phyloP scores from a whole-genome alignment of 306 rosid species.

The Vigna mungo region DNA sequence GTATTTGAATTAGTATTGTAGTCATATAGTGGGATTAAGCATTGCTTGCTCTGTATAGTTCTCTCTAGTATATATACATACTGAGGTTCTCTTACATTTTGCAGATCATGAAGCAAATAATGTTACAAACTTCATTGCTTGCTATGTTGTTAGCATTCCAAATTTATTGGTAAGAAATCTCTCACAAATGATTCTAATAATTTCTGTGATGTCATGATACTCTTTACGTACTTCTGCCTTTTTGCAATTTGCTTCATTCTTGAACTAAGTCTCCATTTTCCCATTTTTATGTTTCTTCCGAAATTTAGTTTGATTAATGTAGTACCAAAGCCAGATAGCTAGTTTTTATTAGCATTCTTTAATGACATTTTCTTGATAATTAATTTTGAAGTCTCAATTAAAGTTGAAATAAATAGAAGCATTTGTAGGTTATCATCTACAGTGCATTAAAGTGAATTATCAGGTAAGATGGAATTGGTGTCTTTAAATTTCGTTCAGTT shows the following conservation, averaged over 20 bases:
- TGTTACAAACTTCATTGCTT: slow-evolving; percentile 65
- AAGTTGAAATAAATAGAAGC: slow-evolving; percentile 22
- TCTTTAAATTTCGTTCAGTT: slow-evolving; percentile 15
- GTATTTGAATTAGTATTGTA: slow-evolving; percentile 31
- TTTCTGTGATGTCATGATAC: slow-evolving; percentile 47
- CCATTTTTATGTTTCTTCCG: slow-evolving; percentile 37
- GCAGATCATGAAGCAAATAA: slow-evolving; percentile 70
- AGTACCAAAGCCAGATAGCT: slow-evolving; percentile 33
- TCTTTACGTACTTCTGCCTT: slow-evolving; percentile 49
- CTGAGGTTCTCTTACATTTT: slow-evolving; percentile 47
- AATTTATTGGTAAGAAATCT: slow-evolving; percentile 78
- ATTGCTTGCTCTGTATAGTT: slow-evolving; percentile 30
- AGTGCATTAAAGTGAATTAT: slow-evolving; percentile 28
- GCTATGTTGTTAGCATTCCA: slow-evolving; percentile 77
- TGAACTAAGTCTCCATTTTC: slow-evolving; percentile 35
- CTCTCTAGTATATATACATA: slow-evolving; percentile 25
- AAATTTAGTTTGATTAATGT: slow-evolving; percentile 29
- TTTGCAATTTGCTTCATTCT: slow-evolving; percentile 50
- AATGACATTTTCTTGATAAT: slow-evolving; percentile 32
- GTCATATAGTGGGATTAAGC: slow-evolving; percentile 27
- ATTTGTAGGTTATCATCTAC: slow-evolving; percentile 37
- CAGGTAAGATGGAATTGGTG: slow-evolving; percentile 13
- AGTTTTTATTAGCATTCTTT: slow-evolving; percentile 39
- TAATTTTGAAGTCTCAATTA: slow-evolving; percentile 31
- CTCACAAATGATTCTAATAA: slow-evolving; percentile 57